Evolutionary conservation across 2,329 filamentous ascomycete genomes (phyloP).

Genomic region (Drechslerella stenobrocha): DNA sequence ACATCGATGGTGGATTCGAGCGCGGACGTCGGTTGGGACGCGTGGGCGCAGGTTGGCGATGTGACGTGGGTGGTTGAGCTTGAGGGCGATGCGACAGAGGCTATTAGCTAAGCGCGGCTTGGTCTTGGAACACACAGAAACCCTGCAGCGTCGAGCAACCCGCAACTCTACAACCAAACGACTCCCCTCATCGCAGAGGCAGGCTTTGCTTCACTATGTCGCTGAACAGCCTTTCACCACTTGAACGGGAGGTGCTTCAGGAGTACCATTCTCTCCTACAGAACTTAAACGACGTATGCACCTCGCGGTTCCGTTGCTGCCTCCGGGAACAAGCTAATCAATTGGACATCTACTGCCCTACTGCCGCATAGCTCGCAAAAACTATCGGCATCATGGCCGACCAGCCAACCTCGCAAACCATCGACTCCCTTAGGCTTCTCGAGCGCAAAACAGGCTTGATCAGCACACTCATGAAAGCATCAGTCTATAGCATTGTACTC

Average conservation of each 20-base stretch:
- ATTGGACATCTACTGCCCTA: background rate
- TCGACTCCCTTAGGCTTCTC: constrained; percentile 81
- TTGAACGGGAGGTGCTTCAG: constrained; percentile 92
- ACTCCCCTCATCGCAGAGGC: background rate
- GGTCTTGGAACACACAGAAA: no score
- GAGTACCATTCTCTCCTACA: constrained; percentile 85
- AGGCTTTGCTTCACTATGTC: constrained; percentile 14
- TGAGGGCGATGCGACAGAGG: background rate
- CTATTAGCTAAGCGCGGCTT: background rate
- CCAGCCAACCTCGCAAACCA: constrained; percentile 75
- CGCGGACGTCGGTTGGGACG: background rate
- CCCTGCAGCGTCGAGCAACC: background rate
- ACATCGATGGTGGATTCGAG: constrained; percentile 1
- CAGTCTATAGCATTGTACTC: constrained; percentile 96
- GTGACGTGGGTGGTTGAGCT: background rate
- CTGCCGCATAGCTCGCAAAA: constrained; percentile 61
- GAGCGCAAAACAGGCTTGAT: constrained; percentile 94
- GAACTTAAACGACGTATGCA: constrained; percentile 82
- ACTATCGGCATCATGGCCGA: constrained; percentile 68
- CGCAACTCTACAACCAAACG: background rate
- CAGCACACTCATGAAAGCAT: constrained; percentile 94
- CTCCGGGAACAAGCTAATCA: constrained; percentile 1
- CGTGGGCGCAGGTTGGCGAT: background rate
- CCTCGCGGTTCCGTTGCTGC: background rate
- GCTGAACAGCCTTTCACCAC: constrained; percentile 59